phyloP scores from a whole-genome alignment of 163 green algal species.

The Smithsoniella earleae region DNA sequence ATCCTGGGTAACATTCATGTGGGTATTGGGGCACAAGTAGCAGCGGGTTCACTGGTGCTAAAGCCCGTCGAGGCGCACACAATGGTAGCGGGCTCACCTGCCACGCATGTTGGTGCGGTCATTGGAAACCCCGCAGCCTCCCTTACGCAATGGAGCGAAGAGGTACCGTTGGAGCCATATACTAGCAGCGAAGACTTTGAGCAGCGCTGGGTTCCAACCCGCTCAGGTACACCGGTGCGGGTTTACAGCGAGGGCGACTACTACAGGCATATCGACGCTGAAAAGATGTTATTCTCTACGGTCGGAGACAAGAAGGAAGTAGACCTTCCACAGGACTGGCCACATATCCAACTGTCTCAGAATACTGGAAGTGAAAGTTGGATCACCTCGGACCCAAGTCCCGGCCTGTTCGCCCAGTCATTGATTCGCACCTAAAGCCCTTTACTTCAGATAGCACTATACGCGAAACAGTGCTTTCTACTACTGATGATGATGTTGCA shows the following conservation, averaged over 20 bases:
- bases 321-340: background rate
- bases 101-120: slow-evolving; percentile 64
- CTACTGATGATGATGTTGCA: background rate
- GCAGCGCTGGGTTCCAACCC: background rate
- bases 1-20: slow-evolving; percentile 92
- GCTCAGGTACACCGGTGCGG: background rate
- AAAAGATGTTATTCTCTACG: background rate
- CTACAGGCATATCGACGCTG: background rate
- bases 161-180: background rate
- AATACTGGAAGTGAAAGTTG: background rate
- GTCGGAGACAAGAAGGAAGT: background rate
- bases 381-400: no score
- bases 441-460: background rate
- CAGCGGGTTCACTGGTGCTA: slow-evolving; percentile 84
- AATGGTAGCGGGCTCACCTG: slow-evolving; percentile 82
- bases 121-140: slow-evolving; percentile 45
- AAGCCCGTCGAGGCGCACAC: slow-evolving; percentile 76
- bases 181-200: background rate
- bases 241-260: slow-evolving; percentile 19
- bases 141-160: slow-evolving; percentile 54
- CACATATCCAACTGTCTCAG: background rate
- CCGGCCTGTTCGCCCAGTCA: background rate
- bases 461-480: background rate
- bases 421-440: background rate
- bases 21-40: slow-evolving; percentile 74